Conservation (phyloP, 129 eudicot species). For the Flaveria bidentis region DNA sequence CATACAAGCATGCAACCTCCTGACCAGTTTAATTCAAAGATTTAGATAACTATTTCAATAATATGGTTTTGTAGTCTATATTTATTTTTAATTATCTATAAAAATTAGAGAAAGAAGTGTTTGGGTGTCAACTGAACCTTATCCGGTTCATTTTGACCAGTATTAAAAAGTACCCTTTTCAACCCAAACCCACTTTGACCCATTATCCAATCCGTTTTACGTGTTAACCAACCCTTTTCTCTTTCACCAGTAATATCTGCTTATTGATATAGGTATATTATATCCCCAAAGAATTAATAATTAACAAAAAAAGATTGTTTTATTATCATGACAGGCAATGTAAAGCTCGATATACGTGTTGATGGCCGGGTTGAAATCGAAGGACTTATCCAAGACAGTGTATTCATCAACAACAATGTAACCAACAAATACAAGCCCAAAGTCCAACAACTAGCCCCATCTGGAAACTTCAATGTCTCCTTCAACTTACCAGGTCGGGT, state of each 20-base stretch:
- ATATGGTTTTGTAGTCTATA: not conserved
- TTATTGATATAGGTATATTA: not conserved
- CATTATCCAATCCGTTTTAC: not conserved
- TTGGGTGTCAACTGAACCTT: not conserved
- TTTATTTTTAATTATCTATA: not conserved
- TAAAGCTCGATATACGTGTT: conserved; percentile 41
- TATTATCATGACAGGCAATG: conserved; percentile 41
- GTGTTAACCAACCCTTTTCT: not conserved
- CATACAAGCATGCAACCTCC: not conserved
- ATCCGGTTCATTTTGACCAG: not conserved
- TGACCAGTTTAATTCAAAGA: not conserved
- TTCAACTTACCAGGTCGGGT: conserved; percentile 74
- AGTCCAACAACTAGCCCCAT: conserved; percentile 52
- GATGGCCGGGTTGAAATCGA: conserved; percentile 60
- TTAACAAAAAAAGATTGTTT: not conserved
- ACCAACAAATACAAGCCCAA: conserved; percentile 38
- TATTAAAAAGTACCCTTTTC: not conserved
- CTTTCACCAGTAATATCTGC: not conserved
- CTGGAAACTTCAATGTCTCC: conserved; percentile 57
- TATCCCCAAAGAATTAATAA: conserved; percentile 1
- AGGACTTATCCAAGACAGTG: conserved; percentile 42
- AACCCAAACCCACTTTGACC: not conserved
- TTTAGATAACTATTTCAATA: not conserved
- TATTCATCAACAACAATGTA: conserved; percentile 25
- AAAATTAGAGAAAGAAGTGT: not conserved